phyloP scores from a whole-genome alignment of 331 rosid species.

The Malus hybrid region DNA sequence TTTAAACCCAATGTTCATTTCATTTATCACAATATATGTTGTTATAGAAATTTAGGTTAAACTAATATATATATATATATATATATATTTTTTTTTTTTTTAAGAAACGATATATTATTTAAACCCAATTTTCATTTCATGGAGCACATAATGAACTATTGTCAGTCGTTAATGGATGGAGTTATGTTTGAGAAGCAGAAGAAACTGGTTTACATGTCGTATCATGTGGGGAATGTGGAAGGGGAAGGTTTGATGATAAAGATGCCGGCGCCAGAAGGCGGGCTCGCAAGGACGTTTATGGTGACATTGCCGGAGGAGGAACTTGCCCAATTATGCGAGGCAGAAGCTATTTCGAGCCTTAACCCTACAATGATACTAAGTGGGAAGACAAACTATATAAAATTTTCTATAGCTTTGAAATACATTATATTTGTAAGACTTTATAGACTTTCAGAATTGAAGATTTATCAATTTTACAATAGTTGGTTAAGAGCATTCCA shows the following conservation, averaged over 20 bases:
- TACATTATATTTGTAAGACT: too few species aligned
- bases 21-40: too few species aligned
- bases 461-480: background rate
- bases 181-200: slow-evolving; percentile 22
- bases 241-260: slow-evolving; percentile 57
- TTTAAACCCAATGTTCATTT: too few species aligned
- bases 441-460: background rate
- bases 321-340: slow-evolving; percentile 26
- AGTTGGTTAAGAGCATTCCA: too few species aligned
- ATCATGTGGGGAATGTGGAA: slow-evolving; percentile 42
- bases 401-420: too few species aligned
- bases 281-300: slow-evolving; percentile 39
- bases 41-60: too few species aligned
- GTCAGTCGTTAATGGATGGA: slow-evolving; percentile 16
- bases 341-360: slow-evolving; percentile 28
- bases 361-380: background rate
- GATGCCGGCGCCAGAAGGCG: slow-evolving; percentile 50
- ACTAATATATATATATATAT: too few species aligned
- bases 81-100: too few species aligned
- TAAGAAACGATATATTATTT: too few species aligned
- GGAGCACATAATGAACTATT: slow-evolving; percentile 35
- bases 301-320: slow-evolving; percentile 47
- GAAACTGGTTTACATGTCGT: slow-evolving; percentile 51
- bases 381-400: background rate
- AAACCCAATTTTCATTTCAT: background rate